phyloP scores from a whole-genome alignment of 495 filamentous ascomycete genomes.

The Xylaria grammica region DNA sequence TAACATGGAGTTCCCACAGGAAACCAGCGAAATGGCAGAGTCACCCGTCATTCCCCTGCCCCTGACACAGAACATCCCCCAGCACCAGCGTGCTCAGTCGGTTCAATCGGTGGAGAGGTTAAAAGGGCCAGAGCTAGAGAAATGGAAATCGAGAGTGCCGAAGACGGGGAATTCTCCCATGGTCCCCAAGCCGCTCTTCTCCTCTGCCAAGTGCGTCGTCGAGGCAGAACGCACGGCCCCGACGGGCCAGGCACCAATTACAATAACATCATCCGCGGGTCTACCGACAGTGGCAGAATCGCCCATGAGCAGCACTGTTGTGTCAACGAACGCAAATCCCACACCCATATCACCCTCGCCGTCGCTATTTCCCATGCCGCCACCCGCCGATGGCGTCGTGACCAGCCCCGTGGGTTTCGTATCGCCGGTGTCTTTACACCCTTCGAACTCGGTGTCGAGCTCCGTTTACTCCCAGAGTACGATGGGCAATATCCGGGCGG shows the following conservation, averaged over 20 bases:
- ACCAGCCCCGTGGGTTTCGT: constrained; percentile 2
- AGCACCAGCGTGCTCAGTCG: neutral
- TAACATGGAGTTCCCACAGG: constrained; percentile 17
- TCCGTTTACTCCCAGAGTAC: constrained; percentile 14
- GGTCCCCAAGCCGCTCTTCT: constrained; percentile 18
- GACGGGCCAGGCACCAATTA: neutral
- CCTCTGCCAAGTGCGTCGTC: constrained; percentile 7
- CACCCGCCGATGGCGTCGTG: neutral
- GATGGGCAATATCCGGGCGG: neutral
- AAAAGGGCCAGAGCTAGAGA: neutral
- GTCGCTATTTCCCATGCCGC: constrained; percentile 16
- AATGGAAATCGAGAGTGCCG: constrained; percentile 19
- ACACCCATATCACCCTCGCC: constrained; percentile 13
- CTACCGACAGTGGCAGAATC: neutral
- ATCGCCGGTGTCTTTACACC: constrained; percentile 7
- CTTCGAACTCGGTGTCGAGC: constrained; percentile 1
- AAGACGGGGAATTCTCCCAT: constrained; percentile 1
- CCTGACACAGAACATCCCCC: constrained; percentile 2
- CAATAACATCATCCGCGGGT: neutral
- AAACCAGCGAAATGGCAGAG: constrained; percentile 16
- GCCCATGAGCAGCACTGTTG: neutral
- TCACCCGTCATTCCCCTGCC: constrained; percentile 17
- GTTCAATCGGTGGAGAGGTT: neutral
- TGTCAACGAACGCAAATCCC: neutral
- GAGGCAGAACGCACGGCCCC: neutral